phyloP scores from a whole-genome alignment of 805 yeast genomes.

The Saturnispora hagleri region DNA sequence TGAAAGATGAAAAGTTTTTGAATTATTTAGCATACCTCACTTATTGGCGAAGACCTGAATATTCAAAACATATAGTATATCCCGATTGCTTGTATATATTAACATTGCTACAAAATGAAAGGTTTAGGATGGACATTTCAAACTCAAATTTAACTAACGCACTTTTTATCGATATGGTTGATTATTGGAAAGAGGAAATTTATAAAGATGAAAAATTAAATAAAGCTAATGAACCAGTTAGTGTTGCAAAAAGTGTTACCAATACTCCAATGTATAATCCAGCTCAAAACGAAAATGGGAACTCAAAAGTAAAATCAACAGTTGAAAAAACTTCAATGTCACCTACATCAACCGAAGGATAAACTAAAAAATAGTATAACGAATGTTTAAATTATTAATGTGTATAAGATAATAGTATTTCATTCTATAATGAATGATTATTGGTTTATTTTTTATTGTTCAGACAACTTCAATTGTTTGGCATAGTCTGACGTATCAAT shows the following conservation, averaged over 20 bases:
- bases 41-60: conserved; percentile 74
- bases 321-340: conserved; percentile 1
- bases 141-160: conserved; percentile 49
- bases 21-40: conserved; percentile 71
- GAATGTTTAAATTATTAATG: background rate
- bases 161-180: conserved; percentile 68
- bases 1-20: conserved; percentile 63
- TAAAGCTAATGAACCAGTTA: background rate
- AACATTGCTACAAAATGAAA: conserved; percentile 46
- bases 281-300: background rate
- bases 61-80: conserved; percentile 62
- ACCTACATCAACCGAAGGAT: conserved; percentile 7
- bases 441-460: conserved; percentile 7
- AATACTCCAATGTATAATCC: background rate
- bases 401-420: background rate
- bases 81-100: conserved; percentile 85
- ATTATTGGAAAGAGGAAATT: conserved; percentile 47
- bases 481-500: conserved; percentile 67
- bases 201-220: conserved; percentile 8
- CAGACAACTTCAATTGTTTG: conserved; percentile 31
- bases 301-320: background rate
- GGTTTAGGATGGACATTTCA: conserved; percentile 46
- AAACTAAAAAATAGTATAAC: background rate
- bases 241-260: background rate
- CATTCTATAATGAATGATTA: background rate